Evolutionary conservation across 129 eudicot species (phyloP).

Genomic region (Chrysanthemum seticuspe): DNA sequence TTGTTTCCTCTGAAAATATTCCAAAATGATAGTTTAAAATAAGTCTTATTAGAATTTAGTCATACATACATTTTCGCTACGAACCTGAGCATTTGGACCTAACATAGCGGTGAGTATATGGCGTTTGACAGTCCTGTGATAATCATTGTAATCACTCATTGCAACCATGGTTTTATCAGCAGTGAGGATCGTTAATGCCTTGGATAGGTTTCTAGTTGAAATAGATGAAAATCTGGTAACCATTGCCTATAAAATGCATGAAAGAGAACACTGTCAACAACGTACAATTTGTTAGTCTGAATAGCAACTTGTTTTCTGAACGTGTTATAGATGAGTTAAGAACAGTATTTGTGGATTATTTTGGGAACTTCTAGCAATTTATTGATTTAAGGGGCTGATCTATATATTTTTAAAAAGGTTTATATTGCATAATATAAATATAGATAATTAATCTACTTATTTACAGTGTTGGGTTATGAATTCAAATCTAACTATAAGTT

Average conservation of each 20-base stretch:
- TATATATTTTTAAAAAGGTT: too few species aligned
- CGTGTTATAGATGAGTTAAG: too few species aligned
- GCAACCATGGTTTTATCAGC: conserved; percentile 85
- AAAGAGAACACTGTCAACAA: neutral
- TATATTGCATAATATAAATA: too few species aligned
- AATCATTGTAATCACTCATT: conserved; percentile 82
- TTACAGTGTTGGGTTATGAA: too few species aligned
- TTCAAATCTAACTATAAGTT: too few species aligned
- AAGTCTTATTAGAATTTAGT: neutral
- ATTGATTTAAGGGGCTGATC: too few species aligned
- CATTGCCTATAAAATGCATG: conserved; percentile 56
- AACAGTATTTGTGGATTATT: too few species aligned
- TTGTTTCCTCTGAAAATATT: conserved; percentile 52
- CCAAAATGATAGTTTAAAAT: neutral
- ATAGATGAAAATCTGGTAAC: conserved; percentile 80
- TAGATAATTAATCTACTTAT: too few species aligned
- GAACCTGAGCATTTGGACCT: conserved; percentile 91
- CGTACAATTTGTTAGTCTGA: neutral
- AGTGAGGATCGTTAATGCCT: conserved; percentile 70
- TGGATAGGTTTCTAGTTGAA: conserved; percentile 73
- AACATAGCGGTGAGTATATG: conserved; percentile 52
- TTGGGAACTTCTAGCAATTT: too few species aligned
- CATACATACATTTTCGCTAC: neutral
- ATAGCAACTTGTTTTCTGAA: neutral
- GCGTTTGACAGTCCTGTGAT: conserved; percentile 59